phyloP scores from a whole-genome alignment of 1,284 basidiomycete genomes.

The Sparassis latifolia region DNA sequence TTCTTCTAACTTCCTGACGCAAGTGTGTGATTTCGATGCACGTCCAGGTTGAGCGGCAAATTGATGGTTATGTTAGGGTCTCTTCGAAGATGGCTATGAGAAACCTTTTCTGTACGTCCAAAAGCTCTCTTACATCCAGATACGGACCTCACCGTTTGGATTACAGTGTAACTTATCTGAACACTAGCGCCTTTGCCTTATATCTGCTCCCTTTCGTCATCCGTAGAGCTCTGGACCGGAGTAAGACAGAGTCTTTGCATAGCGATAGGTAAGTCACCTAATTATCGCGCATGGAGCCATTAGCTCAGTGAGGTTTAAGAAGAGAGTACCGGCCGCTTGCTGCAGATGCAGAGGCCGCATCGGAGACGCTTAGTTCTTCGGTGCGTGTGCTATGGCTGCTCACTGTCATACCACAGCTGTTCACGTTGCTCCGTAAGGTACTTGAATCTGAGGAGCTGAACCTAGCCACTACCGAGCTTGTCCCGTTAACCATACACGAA shows the following conservation, averaged over 20 bases:
- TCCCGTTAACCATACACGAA: constrained; percentile 59
- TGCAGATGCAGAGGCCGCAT: constrained; percentile 22
- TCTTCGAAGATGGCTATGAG: constrained; percentile 68
- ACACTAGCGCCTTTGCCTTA: constrained; percentile 83
- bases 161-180: constrained; percentile 76
- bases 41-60: background rate
- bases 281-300: background rate
- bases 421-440: background rate
- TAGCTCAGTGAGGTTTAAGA: constrained; percentile 11
- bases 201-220: constrained; percentile 77
- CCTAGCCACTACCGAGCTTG: background rate
- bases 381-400: constrained; percentile 5
- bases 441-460: background rate
- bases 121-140: background rate
- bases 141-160: background rate
- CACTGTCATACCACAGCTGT: background rate
- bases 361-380: constrained; percentile 13
- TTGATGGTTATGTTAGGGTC: constrained; percentile 36
- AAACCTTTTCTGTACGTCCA: constrained; percentile 72
- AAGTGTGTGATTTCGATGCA: constrained; percentile 35
- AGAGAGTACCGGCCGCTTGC: constrained; percentile 33
- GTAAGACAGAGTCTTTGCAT: constrained; percentile 1
- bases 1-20: constrained; percentile 70
- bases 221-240: constrained; percentile 28
- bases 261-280: constrained; percentile 1